Evolutionary conservation across 441 rosid genomes (phyloP).

Genomic region (Arabidopsis lyrata): DNA sequence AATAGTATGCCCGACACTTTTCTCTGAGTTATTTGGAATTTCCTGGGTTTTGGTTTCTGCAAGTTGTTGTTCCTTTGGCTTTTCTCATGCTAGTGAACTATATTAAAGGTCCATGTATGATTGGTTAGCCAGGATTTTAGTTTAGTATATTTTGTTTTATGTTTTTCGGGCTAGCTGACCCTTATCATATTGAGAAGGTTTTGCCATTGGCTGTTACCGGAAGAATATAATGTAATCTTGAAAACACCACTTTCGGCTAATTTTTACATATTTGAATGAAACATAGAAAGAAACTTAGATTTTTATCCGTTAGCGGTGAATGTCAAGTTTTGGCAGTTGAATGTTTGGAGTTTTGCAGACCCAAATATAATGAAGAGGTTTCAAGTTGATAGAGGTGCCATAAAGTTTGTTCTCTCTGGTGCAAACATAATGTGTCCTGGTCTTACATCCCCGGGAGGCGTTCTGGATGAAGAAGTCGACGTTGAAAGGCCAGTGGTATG

Average conservation of each 20-base stretch:
- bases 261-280: conserved; percentile 1
- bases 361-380: conserved; percentile 94
- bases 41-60: background rate
- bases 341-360: conserved; percentile 57
- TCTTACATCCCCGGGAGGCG: conserved; percentile 97
- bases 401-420: conserved; percentile 91
- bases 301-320: conserved; percentile 16
- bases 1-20: background rate
- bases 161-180: background rate
- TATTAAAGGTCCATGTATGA: background rate
- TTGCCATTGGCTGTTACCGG: background rate
- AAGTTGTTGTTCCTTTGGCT: background rate
- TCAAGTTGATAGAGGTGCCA: conserved; percentile 97
- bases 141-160: background rate
- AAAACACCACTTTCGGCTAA: background rate
- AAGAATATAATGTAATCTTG: background rate
- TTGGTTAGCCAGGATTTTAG: background rate
- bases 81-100: background rate
- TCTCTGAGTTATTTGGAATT: background rate
- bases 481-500: conserved; percentile 96
- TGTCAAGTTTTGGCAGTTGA: background rate
- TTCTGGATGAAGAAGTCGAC: conserved; percentile 85
- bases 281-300: background rate
- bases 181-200: background rate
- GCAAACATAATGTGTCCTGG: conserved; percentile 99